Evolutionary conservation across 306 rosid genomes (phyloP).

Genomic region (Luffa aegyptiaca): DNA sequence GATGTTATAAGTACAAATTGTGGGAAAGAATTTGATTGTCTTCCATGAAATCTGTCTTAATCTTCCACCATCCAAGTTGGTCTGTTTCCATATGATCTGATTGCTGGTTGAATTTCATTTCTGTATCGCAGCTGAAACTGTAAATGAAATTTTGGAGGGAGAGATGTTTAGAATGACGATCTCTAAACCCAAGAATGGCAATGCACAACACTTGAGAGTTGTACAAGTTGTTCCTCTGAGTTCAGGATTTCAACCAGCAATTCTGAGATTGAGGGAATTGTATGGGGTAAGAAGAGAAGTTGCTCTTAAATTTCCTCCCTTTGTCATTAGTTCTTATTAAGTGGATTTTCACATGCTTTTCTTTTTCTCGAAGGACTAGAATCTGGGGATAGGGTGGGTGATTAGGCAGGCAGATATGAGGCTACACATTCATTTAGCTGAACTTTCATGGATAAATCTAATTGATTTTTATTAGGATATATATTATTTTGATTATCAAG

Average conservation of each 20-base stretch:
- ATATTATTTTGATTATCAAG: not conserved
- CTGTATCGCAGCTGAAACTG: constrained; percentile 24
- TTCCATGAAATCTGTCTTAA: not conserved
- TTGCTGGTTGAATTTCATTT: not conserved
- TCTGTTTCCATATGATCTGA: not conserved
- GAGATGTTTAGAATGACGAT: constrained; percentile 46
- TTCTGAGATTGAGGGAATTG: constrained; percentile 34
- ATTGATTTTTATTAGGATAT: not conserved
- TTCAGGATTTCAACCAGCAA: constrained; percentile 44
- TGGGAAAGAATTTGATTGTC: not conserved
- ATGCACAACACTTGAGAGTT: constrained; percentile 37
- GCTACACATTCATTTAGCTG: not conserved
- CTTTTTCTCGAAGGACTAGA: not conserved
- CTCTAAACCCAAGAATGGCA: constrained; percentile 43
- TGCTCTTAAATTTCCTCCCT: constrained; percentile 9
- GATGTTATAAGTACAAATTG: not conserved
- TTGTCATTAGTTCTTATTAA: not conserved
- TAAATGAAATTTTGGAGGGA: constrained; percentile 48
- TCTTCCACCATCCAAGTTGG: not conserved
- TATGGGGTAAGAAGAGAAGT: constrained; percentile 17
- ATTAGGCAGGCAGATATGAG: not conserved
- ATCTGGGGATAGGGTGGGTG: not conserved
- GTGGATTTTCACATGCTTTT: not conserved
- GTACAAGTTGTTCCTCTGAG: constrained; percentile 39
- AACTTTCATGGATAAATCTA: not conserved